phyloP scores from a whole-genome alignment of 2,329 filamentous ascomycete species.

The Clonostachys sp. region DNA sequence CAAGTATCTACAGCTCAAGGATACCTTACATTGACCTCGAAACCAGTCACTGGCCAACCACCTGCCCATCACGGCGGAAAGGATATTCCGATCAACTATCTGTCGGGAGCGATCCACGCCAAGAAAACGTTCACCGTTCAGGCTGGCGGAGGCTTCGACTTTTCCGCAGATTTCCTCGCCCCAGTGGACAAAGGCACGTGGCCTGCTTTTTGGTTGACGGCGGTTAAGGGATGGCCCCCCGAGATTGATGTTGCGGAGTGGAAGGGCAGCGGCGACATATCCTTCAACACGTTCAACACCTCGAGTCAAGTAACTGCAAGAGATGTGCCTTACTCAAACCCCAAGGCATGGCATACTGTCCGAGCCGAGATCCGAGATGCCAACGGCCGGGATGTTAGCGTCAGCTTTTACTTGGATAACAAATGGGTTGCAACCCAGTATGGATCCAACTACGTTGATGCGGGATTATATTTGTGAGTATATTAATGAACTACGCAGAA shows the following conservation, averaged over 20 bases:
- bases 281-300: slow-evolving; percentile 51
- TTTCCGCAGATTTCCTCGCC: slow-evolving; percentile 31
- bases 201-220: slow-evolving; percentile 57
- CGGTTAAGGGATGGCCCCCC: slow-evolving; percentile 49
- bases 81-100: slow-evolving; percentile 42
- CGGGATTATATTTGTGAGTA: not conserved
- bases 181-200: slow-evolving; percentile 40
- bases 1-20: slow-evolving; percentile 35
- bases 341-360: slow-evolving; percentile 43
- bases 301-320: slow-evolving; percentile 36
- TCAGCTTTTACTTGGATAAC: slow-evolving; percentile 51
- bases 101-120: slow-evolving; percentile 38
- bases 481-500: too few relatives aligned
- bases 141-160: slow-evolving; percentile 32
- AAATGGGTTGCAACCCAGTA: slow-evolving; percentile 41
- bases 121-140: slow-evolving; percentile 31
- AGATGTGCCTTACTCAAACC: slow-evolving; percentile 41
- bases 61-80: slow-evolving; percentile 18
- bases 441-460: slow-evolving; percentile 38
- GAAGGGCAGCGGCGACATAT: slow-evolving; percentile 53
- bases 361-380: slow-evolving; percentile 43
- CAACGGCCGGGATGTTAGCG: slow-evolving; percentile 45
- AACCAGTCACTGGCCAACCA: slow-evolving; percentile 32
- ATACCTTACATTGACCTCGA: slow-evolving; percentile 40
- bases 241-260: slow-evolving; percentile 58